Evolutionary conservation across 441 rosid genomes (phyloP), one percentile per base, ranked within the genome.

Genomic region (Manihot esculenta): DNA sequence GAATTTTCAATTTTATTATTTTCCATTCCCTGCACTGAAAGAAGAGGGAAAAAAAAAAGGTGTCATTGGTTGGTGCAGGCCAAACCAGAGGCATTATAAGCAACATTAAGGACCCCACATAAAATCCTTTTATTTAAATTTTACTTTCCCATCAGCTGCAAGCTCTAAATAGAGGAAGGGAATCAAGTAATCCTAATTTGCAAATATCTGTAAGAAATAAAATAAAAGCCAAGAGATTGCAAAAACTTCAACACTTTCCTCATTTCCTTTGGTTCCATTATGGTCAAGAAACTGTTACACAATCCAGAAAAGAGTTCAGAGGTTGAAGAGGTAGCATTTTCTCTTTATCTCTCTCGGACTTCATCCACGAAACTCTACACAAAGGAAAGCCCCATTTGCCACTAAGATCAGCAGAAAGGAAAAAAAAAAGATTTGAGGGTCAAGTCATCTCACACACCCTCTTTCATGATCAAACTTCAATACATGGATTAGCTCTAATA

Each of bases 281-380:
- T 42, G 63, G 45, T 69, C 62, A 78, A 26, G 60, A 51, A 53
- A 77, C 64, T 51, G 57, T 49, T 64, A 74, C 73, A 75, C 63
- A 77, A 64, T 60, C 68, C 72, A 77, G 20, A 74, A 69, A 27
- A 21, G 65, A 30, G 72, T 64, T 57, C 11, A 26, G 45, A 50
- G 66, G 71, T 63, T 51, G 24, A 54, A 72, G 59, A 49, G 55
- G 60, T 48, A 64, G 17, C 23, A 21, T 21, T 20, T n/a, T 27
- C 60, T 50, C 20, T n/a, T 7, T 71, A 11, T 15, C 54, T 57
- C 77, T 74, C 69, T 55, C 64, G 41, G 38, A 73, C 65, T 66
- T 48, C 69, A 49, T 54, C 78, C 69, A 73, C 62, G 55, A n/a
- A n/a, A 48, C 68, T 77, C 24, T 69, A 73, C 69, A 69, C 23